Base-by-base conservation (phyloP, 371 early-diverging fungal genomes). In the Modicella reniformis region DNA sequence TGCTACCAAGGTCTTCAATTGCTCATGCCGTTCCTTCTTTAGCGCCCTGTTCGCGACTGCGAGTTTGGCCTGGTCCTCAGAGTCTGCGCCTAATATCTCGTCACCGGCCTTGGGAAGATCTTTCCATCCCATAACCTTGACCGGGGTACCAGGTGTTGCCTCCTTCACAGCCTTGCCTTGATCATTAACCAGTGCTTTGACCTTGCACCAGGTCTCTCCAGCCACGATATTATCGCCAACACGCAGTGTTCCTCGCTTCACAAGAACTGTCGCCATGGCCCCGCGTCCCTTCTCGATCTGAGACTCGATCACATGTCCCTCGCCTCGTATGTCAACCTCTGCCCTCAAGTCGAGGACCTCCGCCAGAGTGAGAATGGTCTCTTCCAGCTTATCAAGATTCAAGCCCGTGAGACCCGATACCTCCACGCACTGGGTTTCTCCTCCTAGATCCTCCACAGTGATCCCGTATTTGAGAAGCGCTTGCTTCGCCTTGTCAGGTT, bases 61-160 rank as follows among this genome's bases (percentile, higher is more conserved):
- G 0, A 83, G 82, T 81, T 95, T 96, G 59, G 95, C 98, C 47
- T 86, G 83, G 26, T 81, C 85, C 88, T 94, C 89, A 9, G 71
- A 70, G 10, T 83, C 83, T 2, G 94, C 94, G 49, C 94, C 90
- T 13, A 96, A 72, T 56, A 92, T 95, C 74, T 90, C 86, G 70
- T 96, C 96, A 29, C 98, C 98, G 15, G 96, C 96, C 23, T 82
- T 82, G 4, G 98, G 98, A 15, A 97, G 83, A 19, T 92, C 93
- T 73, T 94, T 93, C 98, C 98, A 97, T 2, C 98, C 98, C 71
- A 87, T 89, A 17, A 97, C 89, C 65, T 93, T 90, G 53, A 95
- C 94, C 1, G 98, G 95, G 19, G 84, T 86, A 28, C 96, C 95
- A 2, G 98, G 98, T 2, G 85, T 83, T n/a, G 95, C 97, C 65